phyloP scores from a whole-genome alignment of 371 early-diverging fungal species.

The Capniomyces stellatus region DNA sequence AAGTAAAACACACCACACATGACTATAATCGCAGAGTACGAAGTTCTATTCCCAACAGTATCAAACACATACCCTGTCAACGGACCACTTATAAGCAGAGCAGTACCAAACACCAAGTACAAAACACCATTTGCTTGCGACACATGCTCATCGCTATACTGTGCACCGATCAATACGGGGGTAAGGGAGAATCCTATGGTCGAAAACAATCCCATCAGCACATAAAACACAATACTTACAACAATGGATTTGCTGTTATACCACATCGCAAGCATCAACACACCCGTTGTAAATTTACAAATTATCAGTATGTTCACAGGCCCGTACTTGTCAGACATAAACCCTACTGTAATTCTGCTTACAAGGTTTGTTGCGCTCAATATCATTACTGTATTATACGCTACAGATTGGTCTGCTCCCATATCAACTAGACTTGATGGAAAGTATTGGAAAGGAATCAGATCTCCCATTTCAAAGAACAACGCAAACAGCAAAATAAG shows the following conservation, averaged over 20 bases:
- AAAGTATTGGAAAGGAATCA: neutral
- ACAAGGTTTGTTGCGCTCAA: neutral
- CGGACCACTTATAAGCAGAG: slow-evolving; percentile 12
- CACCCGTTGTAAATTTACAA: slow-evolving; percentile 9
- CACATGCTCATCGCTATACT: slow-evolving; percentile 12
- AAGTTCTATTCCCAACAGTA: slow-evolving; percentile 11
- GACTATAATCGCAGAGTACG: slow-evolving; percentile 13
- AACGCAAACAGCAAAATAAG: neutral
- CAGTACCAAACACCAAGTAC: slow-evolving; percentile 11
- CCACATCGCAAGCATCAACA: slow-evolving; percentile 1
- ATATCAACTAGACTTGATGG: neutral
- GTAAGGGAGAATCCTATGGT: slow-evolving; percentile 24
- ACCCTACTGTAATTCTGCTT: neutral
- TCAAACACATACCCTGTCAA: slow-evolving; percentile 15
- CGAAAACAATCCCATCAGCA: slow-evolving; percentile 25
- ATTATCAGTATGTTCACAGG: slow-evolving; percentile 30
- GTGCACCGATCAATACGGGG: slow-evolving; percentile 23
- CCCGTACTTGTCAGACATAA: slow-evolving; percentile 32
- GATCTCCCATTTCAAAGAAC: neutral
- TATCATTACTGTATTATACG: slow-evolving; percentile 13
- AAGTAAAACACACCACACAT: slow-evolving; percentile 8
- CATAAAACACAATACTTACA: slow-evolving; percentile 24
- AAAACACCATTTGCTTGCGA: slow-evolving; percentile 13
- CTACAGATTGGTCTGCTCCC: neutral
- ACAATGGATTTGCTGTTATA: slow-evolving; percentile 12